phyloP scores from a whole-genome alignment of 2,329 filamentous ascomycete species.

The Alternaria solani region DNA sequence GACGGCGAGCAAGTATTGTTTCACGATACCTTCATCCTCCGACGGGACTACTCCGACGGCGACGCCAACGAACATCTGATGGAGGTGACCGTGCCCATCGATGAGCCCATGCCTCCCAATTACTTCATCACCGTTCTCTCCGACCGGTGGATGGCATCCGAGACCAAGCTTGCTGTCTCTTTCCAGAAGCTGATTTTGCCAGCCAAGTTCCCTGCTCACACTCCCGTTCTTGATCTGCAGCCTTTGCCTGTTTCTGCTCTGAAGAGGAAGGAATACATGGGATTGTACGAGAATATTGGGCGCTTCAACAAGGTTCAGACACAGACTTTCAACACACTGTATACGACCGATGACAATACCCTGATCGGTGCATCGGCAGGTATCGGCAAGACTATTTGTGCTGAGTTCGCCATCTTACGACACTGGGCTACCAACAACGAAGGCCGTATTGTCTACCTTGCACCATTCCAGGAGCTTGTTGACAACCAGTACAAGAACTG shows the following conservation, averaged over 20 bases:
- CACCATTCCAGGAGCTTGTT: conserved; percentile 92
- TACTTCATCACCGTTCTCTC: conserved; percentile 97
- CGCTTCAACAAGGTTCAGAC: conserved; percentile 98
- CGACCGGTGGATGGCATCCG: conserved; percentile 97
- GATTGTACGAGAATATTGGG: conserved; percentile 82
- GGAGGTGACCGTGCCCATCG: conserved; percentile 95
- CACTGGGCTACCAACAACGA: conserved; percentile 79
- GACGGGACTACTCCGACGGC: conserved; percentile 83
- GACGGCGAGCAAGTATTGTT: conserved; percentile 96
- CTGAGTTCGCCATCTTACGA: conserved; percentile 88
- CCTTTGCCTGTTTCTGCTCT: conserved; percentile 87
- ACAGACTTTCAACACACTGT: conserved; percentile 94
- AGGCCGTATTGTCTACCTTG: conserved; percentile 89
- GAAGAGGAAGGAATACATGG: conserved; percentile 82
- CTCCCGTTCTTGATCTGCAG: conserved; percentile 89
- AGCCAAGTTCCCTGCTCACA: conserved; percentile 94
- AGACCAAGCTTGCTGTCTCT: conserved; percentile 90
- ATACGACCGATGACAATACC: conserved; percentile 89
- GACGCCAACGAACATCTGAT: conserved; percentile 94
- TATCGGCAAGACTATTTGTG: conserved; percentile 95
- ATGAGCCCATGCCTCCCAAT: conserved; percentile 97
- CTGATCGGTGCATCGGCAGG: conserved; percentile 92
- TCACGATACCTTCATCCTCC: conserved; percentile 91
- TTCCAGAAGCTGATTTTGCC: conserved; percentile 95
- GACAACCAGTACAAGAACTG: conserved; percentile 84